Conservation (phyloP, 2,329 filamentous ascomycete genomes). For the Cladosporium velox region DNA sequence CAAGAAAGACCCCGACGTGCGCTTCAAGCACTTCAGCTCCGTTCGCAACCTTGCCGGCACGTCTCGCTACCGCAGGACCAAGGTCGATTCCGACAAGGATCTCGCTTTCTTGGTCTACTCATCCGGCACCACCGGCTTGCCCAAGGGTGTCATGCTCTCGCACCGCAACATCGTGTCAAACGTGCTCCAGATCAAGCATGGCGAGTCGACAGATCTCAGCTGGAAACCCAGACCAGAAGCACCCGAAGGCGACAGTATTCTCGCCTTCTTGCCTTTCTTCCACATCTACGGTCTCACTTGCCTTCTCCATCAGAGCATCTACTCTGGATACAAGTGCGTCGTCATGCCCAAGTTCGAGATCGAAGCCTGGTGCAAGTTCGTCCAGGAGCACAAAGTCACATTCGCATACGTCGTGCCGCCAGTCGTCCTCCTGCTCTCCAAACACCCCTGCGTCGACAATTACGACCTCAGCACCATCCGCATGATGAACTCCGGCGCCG, state of each 20-base stretch:
- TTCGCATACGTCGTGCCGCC: slow-evolving; percentile 84
- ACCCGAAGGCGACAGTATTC: slow-evolving; percentile 66
- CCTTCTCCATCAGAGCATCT: slow-evolving; percentile 68
- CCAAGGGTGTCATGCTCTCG: slow-evolving; percentile 86
- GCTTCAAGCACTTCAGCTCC: slow-evolving; percentile 71
- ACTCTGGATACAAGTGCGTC: slow-evolving; percentile 65
- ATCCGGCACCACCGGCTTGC: slow-evolving; percentile 85
- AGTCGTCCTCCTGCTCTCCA: slow-evolving; percentile 76
- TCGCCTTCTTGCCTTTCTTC: slow-evolving; percentile 85
- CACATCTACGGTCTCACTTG: slow-evolving; percentile 84
- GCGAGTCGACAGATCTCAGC: slow-evolving; percentile 55
- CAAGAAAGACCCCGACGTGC: slow-evolving; percentile 58
- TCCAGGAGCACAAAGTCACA: slow-evolving; percentile 74
- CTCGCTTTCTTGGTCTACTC: slow-evolving; percentile 85
- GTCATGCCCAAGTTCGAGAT: slow-evolving; percentile 82
- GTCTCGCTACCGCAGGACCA: slow-evolving; percentile 60
- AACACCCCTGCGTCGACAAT: slow-evolving; percentile 73
- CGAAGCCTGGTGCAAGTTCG: slow-evolving; percentile 71
- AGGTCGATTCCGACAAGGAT: slow-evolving; percentile 69
- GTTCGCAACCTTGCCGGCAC: slow-evolving; percentile 65
- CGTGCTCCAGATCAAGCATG: slow-evolving; percentile 46
- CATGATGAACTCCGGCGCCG: slow-evolving; percentile 85
- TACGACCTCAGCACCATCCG: slow-evolving; percentile 79
- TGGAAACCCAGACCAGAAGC: slow-evolving; percentile 47
- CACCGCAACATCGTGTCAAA: slow-evolving; percentile 84